Evolutionary conservation across 805 yeast species (phyloP).

Genomic region (Ogataea angusta): DNA sequence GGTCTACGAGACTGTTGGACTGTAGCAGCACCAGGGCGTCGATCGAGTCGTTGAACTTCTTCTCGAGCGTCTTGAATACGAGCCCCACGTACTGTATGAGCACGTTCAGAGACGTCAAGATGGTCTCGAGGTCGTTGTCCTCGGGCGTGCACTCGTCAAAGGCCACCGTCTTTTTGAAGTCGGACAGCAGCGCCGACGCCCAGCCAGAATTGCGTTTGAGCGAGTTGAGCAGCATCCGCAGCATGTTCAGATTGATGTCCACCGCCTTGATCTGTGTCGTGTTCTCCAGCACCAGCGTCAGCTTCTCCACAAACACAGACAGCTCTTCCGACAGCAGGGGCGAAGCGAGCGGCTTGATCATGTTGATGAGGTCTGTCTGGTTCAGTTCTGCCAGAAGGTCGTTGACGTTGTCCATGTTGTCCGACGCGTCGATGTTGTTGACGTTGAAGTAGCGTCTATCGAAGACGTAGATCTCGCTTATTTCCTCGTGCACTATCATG

Average conservation of each 20-base stretch:
- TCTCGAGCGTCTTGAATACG: conserved; percentile 41
- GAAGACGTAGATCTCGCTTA: conserved; percentile 56
- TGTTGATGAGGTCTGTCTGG: conserved; percentile 24
- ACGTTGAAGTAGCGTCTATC: conserved; percentile 55
- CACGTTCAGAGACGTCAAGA: conserved; percentile 48
- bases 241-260: conserved; percentile 33
- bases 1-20: conserved; percentile 40
- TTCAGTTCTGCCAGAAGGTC: conserved; percentile 26
- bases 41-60: conserved; percentile 36
- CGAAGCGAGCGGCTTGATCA: conserved; percentile 35
- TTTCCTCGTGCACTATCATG: conserved; percentile 45
- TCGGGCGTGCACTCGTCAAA: conserved; percentile 21
- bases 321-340: conserved; percentile 29
- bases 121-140: conserved; percentile 39
- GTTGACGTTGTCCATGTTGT: conserved; percentile 12
- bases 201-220: conserved; percentile 37
- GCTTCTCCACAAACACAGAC: conserved; percentile 18
- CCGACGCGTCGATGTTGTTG: conserved; percentile 20
- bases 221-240: conserved; percentile 38
- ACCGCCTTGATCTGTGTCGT: conserved; percentile 22
- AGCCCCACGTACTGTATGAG: conserved; percentile 50
- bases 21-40: conserved; percentile 35
- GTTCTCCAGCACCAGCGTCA: conserved; percentile 14
- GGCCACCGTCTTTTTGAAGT: conserved; percentile 29
- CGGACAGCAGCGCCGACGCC: conserved; percentile 37